Base-by-base conservation (phyloP, 768 basidiomycete species). In the Mycena galopus region DNA sequence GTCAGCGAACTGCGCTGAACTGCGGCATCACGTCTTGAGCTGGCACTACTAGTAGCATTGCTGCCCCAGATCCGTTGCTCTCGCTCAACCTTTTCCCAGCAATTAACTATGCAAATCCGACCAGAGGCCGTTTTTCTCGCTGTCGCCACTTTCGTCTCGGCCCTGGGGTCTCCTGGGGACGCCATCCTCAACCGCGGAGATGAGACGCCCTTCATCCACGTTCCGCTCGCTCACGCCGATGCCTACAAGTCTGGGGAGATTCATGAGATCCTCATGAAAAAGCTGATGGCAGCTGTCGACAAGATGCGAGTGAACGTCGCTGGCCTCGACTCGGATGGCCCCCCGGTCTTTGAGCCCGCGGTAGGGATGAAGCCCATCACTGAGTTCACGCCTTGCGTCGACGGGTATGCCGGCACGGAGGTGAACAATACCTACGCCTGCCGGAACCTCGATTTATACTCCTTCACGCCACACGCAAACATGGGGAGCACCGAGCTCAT, bases 201-300 rank as follows among this genome's bases (percentile, higher is more conserved):
- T 17, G 72, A 73, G 37, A 33, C 27, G 21, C 72, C 72, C 16
- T 69, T 73, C 58, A 35, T 73, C 27, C 72, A 73, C 27, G 64
- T 69, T 5, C 72, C 72, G 3, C 29, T 73, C 11, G 68, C 72
- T 0, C 63, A 60, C 23, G 37, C 64, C 42, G 29, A 32, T 19
- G 72, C 69, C 67, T 73, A 73, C 64, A 37, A 58, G 11, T 65
- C 63, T 4, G 72, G 72, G 12, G 66, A 66, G 39, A 64, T 73
- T 21, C 72, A 73, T 37, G 50, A 37, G 58, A 35, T 33, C 33
- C 35, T 73, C 29, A 73, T 73, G 72, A 50, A 61, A 6, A 14
- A 44, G 7, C 60, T 73, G 58, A 65, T 29, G 23, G 33, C 67
- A 9, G 67, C 51, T 37, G 64, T 73, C 47, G 72, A 60, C 29